Evolutionary conservation across 2,329 filamentous ascomycete species (phyloP).

Genomic region (Apiospora sp.): DNA sequence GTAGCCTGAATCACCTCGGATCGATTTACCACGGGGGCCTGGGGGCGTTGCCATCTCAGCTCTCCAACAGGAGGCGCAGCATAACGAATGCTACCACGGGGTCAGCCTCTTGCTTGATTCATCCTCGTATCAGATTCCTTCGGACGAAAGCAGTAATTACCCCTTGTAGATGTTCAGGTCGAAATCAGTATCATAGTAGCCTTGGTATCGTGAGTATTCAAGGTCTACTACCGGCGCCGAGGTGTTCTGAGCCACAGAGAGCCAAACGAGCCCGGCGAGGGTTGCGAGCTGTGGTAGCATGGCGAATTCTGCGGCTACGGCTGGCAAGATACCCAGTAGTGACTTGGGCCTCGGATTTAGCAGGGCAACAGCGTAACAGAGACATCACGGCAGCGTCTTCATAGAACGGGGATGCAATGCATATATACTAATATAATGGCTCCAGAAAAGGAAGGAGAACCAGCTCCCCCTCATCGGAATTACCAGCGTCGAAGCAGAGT

Average conservation of each 20-base stretch:
- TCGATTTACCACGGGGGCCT: conserved; percentile 40
- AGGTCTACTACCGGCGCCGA: conserved; percentile 47
- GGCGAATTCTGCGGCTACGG: neutral
- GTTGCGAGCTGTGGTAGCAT: conserved; percentile 1
- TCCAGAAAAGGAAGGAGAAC: neutral
- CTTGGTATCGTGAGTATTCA: conserved; percentile 55
- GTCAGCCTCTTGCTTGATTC: neutral
- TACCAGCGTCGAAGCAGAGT: neutral
- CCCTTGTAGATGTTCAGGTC: conserved; percentile 55
- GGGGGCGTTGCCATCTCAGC: conserved; percentile 53
- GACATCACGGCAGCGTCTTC: neutral
- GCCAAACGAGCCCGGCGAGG: conserved; percentile 2
- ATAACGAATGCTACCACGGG: conserved; percentile 51
- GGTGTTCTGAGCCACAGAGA: neutral
- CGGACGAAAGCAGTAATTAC: conserved; percentile 38
- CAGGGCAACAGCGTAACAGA: neutral
- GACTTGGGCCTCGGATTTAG: neutral
- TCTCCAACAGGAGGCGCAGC: conserved; percentile 52
- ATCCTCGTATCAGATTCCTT: neutral
- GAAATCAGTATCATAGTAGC: conserved; percentile 47
- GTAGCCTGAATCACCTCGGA: conserved; percentile 42
- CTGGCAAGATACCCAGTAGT: neutral
- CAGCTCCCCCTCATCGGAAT: conserved; percentile 5
- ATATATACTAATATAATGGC: conserved; percentile 2
- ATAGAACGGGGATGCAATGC: neutral